These are phyloP conservation scores for Pistacia integerrima DNA, from an alignment of 345 rosid genomes.

Conservation along the genomic window DNA sequence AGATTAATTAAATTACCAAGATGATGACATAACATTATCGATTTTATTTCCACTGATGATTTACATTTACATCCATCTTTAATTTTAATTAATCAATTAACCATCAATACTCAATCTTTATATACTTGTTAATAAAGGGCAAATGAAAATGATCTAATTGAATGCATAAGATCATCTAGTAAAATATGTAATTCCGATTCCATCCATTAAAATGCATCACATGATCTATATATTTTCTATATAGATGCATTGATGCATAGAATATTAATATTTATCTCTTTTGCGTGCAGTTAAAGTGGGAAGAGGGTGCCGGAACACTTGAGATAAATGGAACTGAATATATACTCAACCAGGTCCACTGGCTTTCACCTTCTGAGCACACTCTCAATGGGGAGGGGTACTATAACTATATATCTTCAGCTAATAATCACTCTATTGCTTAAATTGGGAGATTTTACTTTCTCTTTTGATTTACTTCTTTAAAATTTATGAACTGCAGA, in stretches of 20 bases:
- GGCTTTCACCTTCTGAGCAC: constrained; percentile 73
- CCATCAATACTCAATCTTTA: background rate
- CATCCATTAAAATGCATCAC: no score
- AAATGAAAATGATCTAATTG: no score
- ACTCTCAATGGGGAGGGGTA: constrained; percentile 49
- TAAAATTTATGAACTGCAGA: constrained; percentile 27
- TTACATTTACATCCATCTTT: no score
- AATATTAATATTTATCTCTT: background rate
- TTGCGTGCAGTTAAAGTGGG: constrained; percentile 54
- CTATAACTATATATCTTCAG: background rate
- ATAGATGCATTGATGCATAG: no score
- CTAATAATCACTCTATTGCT: background rate
- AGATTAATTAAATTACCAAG: no score
- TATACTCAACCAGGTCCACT: constrained; percentile 46
- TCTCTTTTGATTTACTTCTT: background rate
- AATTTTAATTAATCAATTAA: no score
- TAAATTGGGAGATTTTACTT: background rate
- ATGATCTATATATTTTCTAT: no score
- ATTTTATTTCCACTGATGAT: no score
- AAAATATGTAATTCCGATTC: no score
- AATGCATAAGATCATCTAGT: no score
- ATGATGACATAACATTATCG: no score
- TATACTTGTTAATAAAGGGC: no score
- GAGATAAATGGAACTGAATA: constrained; percentile 42
- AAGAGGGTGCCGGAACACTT: constrained; percentile 49